Base-by-base conservation (phyloP, 1,284 basidiomycete genomes). In the Cystobasidiaceae sp. region DNA sequence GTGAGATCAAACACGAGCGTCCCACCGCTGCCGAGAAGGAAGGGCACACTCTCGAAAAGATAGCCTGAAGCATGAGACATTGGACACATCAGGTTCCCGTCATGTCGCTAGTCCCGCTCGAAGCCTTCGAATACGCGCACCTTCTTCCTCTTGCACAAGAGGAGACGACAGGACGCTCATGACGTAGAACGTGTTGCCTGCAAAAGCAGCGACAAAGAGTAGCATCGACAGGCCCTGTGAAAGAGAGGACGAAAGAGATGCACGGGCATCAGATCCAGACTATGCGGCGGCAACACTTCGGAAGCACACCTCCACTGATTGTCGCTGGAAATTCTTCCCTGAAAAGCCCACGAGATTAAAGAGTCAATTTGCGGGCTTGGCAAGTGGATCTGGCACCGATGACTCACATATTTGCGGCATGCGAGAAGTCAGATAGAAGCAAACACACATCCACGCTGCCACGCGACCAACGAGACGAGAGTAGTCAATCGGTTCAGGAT, bases 331-430 rank as follows among this genome's bases (percentile, higher is more conserved):
- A 59, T 48, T 41, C 3, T 46, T 32, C 25, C 33, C n/a, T 58
- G 28, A 8, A 32, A 34, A 54, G 60, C 7, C 37, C n/a, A 13
- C 52, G 1, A 27, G 4, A 32, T 2, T 1, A 7, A 17, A 7
- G 4, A 17, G 23, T 11, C 11, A 28, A 41, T 44, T 5, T 27
- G 21, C 17, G 17, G 19, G 39, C 17, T 27, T 23, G 55, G 34
- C 50, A 41, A 33, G 15, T 2, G 15, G 8, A 27, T 13, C n/a
- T 63, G n/a, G 50, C 7, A 9, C n/a, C 9, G 1, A 4, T 5
- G 75, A 73, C 78, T 93, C 93, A 92, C 92, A 96, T 69, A 97
- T 94, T 77, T 96, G 93, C 28, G 93, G 93, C 72, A 96, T 78
- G 55, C 93, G 84, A 2, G 88, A 90, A 4, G 92, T 94, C 27